These are phyloP conservation scores for Diaporthe ampelina DNA, from an alignment of 2,329 filamentous ascomycete genomes.

Conservation along the genomic window DNA sequence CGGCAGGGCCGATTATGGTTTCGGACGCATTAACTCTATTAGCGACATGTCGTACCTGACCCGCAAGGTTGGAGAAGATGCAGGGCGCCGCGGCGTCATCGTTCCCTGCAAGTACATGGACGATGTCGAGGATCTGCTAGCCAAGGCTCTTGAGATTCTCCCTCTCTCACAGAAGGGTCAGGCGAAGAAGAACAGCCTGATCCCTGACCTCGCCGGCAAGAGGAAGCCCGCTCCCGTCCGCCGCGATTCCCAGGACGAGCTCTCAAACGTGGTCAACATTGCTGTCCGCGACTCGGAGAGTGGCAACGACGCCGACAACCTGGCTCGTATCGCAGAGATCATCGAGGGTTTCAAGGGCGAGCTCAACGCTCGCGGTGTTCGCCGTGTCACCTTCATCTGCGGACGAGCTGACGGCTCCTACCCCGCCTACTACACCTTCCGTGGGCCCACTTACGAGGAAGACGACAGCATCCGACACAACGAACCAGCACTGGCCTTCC, in stretches of 20 bases:
- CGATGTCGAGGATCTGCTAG: slow-evolving; percentile 89
- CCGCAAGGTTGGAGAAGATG: slow-evolving; percentile 80
- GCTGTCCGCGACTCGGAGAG: slow-evolving; percentile 91
- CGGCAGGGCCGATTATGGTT: slow-evolving; percentile 68
- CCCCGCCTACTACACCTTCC: slow-evolving; percentile 98
- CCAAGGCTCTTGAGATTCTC: slow-evolving; percentile 87
- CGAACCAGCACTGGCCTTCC: slow-evolving; percentile 97
- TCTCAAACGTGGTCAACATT: slow-evolving; percentile 93
- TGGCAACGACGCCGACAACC: slow-evolving; percentile 83
- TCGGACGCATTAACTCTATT: slow-evolving; percentile 92
- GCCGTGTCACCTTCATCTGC: slow-evolving; percentile 95
- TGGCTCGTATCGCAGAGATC: slow-evolving; percentile 80
- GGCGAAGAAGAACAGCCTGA: slow-evolving; percentile 72
- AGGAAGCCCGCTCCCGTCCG: slow-evolving; percentile 71
- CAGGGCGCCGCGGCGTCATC: slow-evolving; percentile 91
- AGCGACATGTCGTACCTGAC: slow-evolving; percentile 95
- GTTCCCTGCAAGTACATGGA: slow-evolving; percentile 94
- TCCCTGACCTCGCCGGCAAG: slow-evolving; percentile 81
- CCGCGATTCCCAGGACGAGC: slow-evolving; percentile 77
- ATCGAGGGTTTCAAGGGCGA: slow-evolving; percentile 88
- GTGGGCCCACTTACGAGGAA: slow-evolving; percentile 89
- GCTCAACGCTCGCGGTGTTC: slow-evolving; percentile 83
- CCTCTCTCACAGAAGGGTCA: slow-evolving; percentile 60
- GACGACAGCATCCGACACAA: slow-evolving; percentile 97
- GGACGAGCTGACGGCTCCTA: slow-evolving; percentile 95